Evolutionary conservation across 257 asterid genomes (phyloP), one percentile per base, ranked within the genome.

Genomic region (Ilex asprella): DNA sequence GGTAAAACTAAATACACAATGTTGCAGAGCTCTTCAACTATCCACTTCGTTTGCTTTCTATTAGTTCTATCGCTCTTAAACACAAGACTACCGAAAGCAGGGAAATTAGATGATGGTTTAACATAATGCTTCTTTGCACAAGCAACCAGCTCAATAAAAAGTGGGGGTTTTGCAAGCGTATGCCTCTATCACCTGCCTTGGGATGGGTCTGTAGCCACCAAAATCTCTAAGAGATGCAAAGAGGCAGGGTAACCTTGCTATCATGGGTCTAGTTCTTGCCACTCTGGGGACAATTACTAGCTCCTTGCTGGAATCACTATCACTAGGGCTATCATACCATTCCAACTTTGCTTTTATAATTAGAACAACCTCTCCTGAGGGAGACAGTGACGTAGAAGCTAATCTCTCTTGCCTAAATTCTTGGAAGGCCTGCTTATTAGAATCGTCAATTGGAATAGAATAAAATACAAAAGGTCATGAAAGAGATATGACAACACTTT

Each of bases 301-400:
- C 76, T 74, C 80, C 82, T 75, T 83, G 61, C 82, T 71, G 5
- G 70, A 65, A 60, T 51, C 30, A 63, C 72, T 61, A 0, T 71
- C 71, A 29, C 79, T 63, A 13, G 97, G 83, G 77, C 82, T 78
- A 61, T 68, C 73, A 67, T 91, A 91, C 9, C 98, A 95, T 81
- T 91, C 98, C 7, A 91, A 87, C 73, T 91, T 96, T 31, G 82
- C 96, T 75, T 88, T 88, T 32, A 96, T 91, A 64, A 91, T 82
- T 43, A 91, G 57, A 10, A 91, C 96, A 15, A 75, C 94, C 52
- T 91, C 98, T 43, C 82, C 81, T n/a, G 95, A 71, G 3, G 82
- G 61, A 59, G 80, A 84, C n/a, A 76, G 64, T 12, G 66, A 63
- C 64, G 65, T 67, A 10, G 78, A 81, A 58, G 76, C 79, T 75